Percentiles rank a stretch among this genome's conserved stretches.
phyloP scores from a whole-genome alignment of 768 basidiomycete species.

The Leccinum subtestaceum region DNA sequence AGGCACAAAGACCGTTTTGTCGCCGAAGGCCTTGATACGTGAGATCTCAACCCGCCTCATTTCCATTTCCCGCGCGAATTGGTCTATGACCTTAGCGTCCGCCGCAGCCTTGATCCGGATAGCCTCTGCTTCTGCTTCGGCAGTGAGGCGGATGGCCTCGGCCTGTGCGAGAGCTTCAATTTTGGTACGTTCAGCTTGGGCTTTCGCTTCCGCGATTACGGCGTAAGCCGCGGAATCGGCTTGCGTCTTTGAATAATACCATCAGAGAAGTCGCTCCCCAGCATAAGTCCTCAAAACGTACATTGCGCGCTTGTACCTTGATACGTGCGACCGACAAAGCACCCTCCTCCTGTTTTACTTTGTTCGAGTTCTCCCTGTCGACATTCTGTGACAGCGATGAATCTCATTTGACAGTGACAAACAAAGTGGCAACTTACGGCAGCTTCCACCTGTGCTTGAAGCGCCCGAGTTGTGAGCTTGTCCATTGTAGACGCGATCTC shows the following conservation, averaged over 20 bases:
- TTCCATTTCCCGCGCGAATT: slow-evolving; percentile 76
- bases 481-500: slow-evolving; percentile 86
- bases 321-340: slow-evolving; percentile 73
- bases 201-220: slow-evolving; percentile 70
- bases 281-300: slow-evolving; percentile 19
- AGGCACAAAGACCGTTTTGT: slow-evolving; percentile 70
- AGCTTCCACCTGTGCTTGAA: slow-evolving; percentile 86
- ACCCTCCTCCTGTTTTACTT: slow-evolving; percentile 83
- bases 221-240: slow-evolving; percentile 77
- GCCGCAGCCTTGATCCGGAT: slow-evolving; percentile 62
- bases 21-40: slow-evolving; percentile 63
- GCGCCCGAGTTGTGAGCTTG: slow-evolving; percentile 76
- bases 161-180: slow-evolving; percentile 79
- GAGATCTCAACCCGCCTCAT: slow-evolving; percentile 62
- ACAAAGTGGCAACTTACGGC: slow-evolving; percentile 46
- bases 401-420: background rate
- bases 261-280: slow-evolving; percentile 7
- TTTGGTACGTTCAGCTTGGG: slow-evolving; percentile 59
- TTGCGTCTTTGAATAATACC: slow-evolving; percentile 42
- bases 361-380: slow-evolving; percentile 84
- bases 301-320: slow-evolving; percentile 61
- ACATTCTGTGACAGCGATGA: slow-evolving; percentile 53
- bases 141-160: slow-evolving; percentile 71
- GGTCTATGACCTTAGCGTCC: slow-evolving; percentile 57
- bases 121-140: slow-evolving; percentile 73